Conservation (phyloP, 2,329 filamentous ascomycete genomes). For the Chaetomiaceae sp. region DNA sequence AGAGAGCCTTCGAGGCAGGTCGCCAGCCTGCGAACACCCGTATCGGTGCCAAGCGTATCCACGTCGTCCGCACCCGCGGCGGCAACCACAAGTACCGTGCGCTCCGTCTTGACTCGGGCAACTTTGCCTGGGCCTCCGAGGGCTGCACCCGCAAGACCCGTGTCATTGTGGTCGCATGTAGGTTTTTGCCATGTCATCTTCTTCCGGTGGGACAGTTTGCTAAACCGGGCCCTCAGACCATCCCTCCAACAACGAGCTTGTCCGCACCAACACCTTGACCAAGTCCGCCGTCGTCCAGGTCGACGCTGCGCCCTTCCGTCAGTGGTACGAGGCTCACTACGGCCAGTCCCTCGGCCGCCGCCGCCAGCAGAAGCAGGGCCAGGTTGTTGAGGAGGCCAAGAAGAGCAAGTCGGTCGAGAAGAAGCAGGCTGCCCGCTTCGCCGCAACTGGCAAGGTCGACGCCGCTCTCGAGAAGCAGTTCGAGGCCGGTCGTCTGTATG, state of each 20-base stretch:
- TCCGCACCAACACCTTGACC: constrained; percentile 99
- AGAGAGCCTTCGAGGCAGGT: constrained; percentile 98
- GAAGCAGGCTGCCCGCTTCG: constrained; percentile 89
- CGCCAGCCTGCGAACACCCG: constrained; percentile 99
- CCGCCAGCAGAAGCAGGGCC: constrained; percentile 78
- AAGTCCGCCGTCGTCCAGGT: constrained; percentile 98
- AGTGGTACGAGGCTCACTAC: constrained; percentile 99
- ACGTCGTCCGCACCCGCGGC: constrained; percentile 47
- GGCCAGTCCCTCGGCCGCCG: constrained; percentile 82
- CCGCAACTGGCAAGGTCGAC: constrained; percentile 88
- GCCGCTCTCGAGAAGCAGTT: constrained; percentile 93
- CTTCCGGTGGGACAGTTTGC: not conserved
- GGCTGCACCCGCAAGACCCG: constrained; percentile 97
- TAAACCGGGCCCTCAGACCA: constrained; percentile 53
- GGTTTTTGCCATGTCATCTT: constrained; percentile 2
- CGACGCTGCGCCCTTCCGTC: constrained; percentile 97
- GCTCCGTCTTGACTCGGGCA: constrained; percentile 96
- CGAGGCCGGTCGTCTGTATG: constrained; percentile 96
- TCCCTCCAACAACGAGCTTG: constrained; percentile 99
- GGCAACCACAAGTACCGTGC: constrained; percentile 99
- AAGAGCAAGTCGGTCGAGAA: constrained; percentile 94
- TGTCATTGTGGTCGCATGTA: constrained; percentile 88
- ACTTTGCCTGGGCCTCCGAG: constrained; percentile 99
- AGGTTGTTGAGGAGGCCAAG: constrained; percentile 68
- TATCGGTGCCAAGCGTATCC: constrained; percentile 66